A percentile compares a stretch with the other conserved stretches of the same genome.
Conservation (phyloP, 495 filamentous ascomycete species). For the Xylaria telfairii region DNA sequence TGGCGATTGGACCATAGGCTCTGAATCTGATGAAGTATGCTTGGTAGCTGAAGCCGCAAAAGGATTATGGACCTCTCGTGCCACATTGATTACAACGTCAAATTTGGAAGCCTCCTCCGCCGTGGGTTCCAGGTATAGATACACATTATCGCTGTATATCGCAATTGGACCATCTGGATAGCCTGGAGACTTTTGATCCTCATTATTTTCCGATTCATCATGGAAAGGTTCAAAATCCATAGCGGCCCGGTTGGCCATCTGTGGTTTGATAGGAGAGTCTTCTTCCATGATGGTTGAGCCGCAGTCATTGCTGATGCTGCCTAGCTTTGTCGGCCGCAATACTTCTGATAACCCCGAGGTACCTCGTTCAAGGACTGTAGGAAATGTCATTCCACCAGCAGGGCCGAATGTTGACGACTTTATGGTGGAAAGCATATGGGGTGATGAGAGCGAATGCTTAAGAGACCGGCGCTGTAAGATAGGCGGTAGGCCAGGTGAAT, state of each 20-base stretch:
- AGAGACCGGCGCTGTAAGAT: slow-evolving; percentile 60
- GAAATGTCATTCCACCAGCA: slow-evolving; percentile 59
- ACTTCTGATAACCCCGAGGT: slow-evolving; percentile 55
- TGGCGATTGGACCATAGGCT: slow-evolving; percentile 47
- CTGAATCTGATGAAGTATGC: slow-evolving; percentile 32
- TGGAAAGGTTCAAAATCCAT: slow-evolving; percentile 58
- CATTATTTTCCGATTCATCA: slow-evolving; percentile 57
- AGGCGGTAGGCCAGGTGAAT: slow-evolving; percentile 52
- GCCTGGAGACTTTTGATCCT: slow-evolving; percentile 84
- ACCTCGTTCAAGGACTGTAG: slow-evolving; percentile 55
- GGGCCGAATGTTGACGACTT: slow-evolving; percentile 61
- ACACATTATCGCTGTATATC: slow-evolving; percentile 93
- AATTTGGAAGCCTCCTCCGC: slow-evolving; percentile 83
- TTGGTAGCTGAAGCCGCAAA: slow-evolving; percentile 59
- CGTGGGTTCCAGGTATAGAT: slow-evolving; percentile 88
- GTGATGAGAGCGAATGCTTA: slow-evolving; percentile 63
- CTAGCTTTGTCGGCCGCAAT: slow-evolving; percentile 52
- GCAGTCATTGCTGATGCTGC: slow-evolving; percentile 32
- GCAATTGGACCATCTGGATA: slow-evolving; percentile 92
- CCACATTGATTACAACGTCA: slow-evolving; percentile 94
- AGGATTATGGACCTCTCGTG: slow-evolving; percentile 90
- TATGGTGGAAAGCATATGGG: slow-evolving; percentile 59
- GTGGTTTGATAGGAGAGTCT: slow-evolving; percentile 72
- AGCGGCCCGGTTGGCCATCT: slow-evolving; percentile 59
- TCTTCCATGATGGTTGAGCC: slow-evolving; percentile 71